Evolutionary conservation across 202 grass and related monocot species (phyloP).

Genomic region (Musa balbisiana): DNA sequence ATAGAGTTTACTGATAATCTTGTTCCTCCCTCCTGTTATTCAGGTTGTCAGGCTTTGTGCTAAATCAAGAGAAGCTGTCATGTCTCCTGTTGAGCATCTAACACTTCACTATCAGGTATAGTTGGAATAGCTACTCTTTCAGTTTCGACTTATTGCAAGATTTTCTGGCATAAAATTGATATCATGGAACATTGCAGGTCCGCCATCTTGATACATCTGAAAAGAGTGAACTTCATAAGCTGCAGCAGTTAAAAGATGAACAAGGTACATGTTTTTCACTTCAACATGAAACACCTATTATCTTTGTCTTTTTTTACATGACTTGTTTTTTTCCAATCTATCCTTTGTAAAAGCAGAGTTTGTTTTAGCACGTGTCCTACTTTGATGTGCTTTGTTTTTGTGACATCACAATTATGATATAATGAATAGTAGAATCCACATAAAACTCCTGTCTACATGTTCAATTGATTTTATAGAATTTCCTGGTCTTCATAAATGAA

Average conservation of each 20-base stretch:
- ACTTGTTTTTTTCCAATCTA: no score
- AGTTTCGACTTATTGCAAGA: neutral
- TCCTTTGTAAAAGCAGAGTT: no score
- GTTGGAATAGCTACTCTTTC: neutral
- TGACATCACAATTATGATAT: no score
- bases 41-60: slow-evolving; percentile 96
- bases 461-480: no score
- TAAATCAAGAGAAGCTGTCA: slow-evolving; percentile 98
- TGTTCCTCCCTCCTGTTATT: slow-evolving; percentile 10
- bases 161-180: neutral
- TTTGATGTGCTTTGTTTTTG: no score
- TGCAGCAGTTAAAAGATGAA: slow-evolving; percentile 94
- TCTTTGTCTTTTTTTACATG: neutral
- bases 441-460: no score
- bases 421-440: neutral
- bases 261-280: slow-evolving; percentile 42
- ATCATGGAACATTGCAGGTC: slow-evolving; percentile 42
- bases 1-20: neutral
- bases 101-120: slow-evolving; percentile 97
- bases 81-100: slow-evolving; percentile 93
- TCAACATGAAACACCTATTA: no score
- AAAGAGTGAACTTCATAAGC: slow-evolving; percentile 94
- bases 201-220: slow-evolving; percentile 92
- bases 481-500: no score
- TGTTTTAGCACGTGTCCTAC: no score